Base-by-base conservation (phyloP, 129 eudicot species). In the Erigeron canadensis region DNA sequence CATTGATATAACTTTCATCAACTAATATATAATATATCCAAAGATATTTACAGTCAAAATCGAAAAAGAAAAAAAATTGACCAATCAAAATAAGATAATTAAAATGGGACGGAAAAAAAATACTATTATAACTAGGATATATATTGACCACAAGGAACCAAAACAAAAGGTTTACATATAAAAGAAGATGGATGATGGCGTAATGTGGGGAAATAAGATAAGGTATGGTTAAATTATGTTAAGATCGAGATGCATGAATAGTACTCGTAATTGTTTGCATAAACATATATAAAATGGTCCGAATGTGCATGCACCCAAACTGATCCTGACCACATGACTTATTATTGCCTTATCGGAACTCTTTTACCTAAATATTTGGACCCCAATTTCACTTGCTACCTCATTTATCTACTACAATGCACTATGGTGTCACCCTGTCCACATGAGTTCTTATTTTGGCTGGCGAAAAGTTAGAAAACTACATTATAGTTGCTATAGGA, bases 361-460 rank as follows among this genome's bases (percentile, higher is more conserved):
- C 75, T 69, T 69, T 61, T 77, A 77, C 81, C 81, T 77, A 77
- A 76, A 69, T 13, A 48, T 47, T 38, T 51, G 81, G 81, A 47
- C 56, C 80, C 70, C 38, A 74, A 0, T 43, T 63, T 17, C 40
- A 63, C 70, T 42, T 19, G 41, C 11, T 63, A 63, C 62, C 64
- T 51, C 78, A 74, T 34, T 13, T 48, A 73, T 62, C 53, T 62
- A 44, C 56, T 40, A 61, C 10, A 43, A 41, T n/a, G n/a, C n/a
- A 17, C 34, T 38, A 12, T 44, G 21, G 19, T 34, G 34, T 63
- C 19, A 63, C 67, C 66, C 9, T 43, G 34, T 71, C 66, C 67
- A 56, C 53, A 54, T 54, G 74, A 51, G 51, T 54, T 39, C 34
- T 28, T 28, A 28, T 43, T 18, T 53, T 54, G 53, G 74, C 47